phyloP scores from a whole-genome alignment of 2,329 filamentous ascomycete genomes.

The Xylaria arbuscula region DNA sequence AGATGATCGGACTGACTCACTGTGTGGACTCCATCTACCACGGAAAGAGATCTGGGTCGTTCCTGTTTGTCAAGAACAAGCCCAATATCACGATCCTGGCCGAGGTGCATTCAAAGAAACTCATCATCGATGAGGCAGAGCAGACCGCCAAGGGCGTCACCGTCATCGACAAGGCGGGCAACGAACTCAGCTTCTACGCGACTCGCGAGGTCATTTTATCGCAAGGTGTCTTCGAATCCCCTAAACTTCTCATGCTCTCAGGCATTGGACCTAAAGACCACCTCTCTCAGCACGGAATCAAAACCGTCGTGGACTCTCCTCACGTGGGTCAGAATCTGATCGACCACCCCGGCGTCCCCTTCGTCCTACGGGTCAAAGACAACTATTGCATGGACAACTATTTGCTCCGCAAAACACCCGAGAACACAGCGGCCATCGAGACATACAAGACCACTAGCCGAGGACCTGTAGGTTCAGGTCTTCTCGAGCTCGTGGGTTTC shows the following conservation, averaged over 20 bases:
- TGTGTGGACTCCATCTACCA: slow-evolving; percentile 68
- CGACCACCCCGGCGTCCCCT: slow-evolving; percentile 68
- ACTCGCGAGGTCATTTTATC: slow-evolving; percentile 61
- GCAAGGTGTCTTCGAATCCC: slow-evolving; percentile 69
- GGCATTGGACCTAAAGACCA: slow-evolving; percentile 69
- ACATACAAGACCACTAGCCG: slow-evolving; percentile 54
- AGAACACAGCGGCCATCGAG: slow-evolving; percentile 50
- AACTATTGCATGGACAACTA: slow-evolving; percentile 55
- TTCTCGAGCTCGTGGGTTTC: slow-evolving; percentile 65
- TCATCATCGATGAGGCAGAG: slow-evolving; percentile 61
- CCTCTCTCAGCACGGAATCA: slow-evolving; percentile 65
- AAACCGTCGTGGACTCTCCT: slow-evolving; percentile 64
- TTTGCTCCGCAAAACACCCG: slow-evolving; percentile 53
- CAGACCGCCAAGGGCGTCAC: slow-evolving; percentile 58
- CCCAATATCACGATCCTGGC: slow-evolving; percentile 65
- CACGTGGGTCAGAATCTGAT: slow-evolving; percentile 74
- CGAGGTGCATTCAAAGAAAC: slow-evolving; percentile 61
- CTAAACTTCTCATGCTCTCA: slow-evolving; percentile 72
- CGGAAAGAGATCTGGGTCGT: slow-evolving; percentile 64
- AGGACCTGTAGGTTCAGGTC: slow-evolving; percentile 55
- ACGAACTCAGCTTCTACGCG: slow-evolving; percentile 60
- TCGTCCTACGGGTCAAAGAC: slow-evolving; percentile 60
- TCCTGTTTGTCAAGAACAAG: slow-evolving; percentile 59
- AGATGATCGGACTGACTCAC: slow-evolving; percentile 64
- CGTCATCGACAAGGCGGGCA: slow-evolving; percentile 55